Conservation (phyloP, 2,329 filamentous ascomycete species). For the Chrysosporium keratinophilum region DNA sequence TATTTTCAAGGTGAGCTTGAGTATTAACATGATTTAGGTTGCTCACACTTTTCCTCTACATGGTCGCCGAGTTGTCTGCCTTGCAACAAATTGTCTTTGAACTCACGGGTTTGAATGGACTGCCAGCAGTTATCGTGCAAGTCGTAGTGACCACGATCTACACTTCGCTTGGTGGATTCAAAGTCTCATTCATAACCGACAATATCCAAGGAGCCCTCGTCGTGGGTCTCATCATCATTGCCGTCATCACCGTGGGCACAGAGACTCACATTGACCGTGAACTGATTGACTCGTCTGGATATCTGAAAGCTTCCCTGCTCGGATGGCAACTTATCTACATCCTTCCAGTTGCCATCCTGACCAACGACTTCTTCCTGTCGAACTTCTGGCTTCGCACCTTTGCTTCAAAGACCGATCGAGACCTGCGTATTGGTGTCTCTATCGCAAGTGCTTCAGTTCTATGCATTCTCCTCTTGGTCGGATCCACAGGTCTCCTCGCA, state of each 20-base stretch:
- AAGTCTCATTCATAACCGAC: slow-evolving; percentile 74
- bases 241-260: slow-evolving; percentile 65
- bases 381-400: slow-evolving; percentile 79
- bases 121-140: slow-evolving; percentile 68
- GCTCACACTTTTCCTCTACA: slow-evolving; percentile 74
- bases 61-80: slow-evolving; percentile 74
- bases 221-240: slow-evolving; percentile 61
- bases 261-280: slow-evolving; percentile 61
- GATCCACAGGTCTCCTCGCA: slow-evolving; percentile 61
- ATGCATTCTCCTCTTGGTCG: slow-evolving; percentile 61
- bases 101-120: slow-evolving; percentile 61
- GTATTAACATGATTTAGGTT: slow-evolving; percentile 36
- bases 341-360: slow-evolving; percentile 66
- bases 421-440: slow-evolving; percentile 64
- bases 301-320: slow-evolving; percentile 58
- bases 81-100: slow-evolving; percentile 67
- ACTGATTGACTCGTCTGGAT: slow-evolving; percentile 57
- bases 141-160: slow-evolving; percentile 71
- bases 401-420: slow-evolving; percentile 64
- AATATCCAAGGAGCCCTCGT: slow-evolving; percentile 74
- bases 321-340: slow-evolving; percentile 84
- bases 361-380: slow-evolving; percentile 79
- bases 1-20: background rate
- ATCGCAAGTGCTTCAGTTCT: slow-evolving; percentile 56
- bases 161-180: slow-evolving; percentile 72